These are phyloP conservation scores for Hymenoscyphus linearis DNA, from an alignment of 2,329 filamentous ascomycete genomes.

Conservation along the genomic window DNA sequence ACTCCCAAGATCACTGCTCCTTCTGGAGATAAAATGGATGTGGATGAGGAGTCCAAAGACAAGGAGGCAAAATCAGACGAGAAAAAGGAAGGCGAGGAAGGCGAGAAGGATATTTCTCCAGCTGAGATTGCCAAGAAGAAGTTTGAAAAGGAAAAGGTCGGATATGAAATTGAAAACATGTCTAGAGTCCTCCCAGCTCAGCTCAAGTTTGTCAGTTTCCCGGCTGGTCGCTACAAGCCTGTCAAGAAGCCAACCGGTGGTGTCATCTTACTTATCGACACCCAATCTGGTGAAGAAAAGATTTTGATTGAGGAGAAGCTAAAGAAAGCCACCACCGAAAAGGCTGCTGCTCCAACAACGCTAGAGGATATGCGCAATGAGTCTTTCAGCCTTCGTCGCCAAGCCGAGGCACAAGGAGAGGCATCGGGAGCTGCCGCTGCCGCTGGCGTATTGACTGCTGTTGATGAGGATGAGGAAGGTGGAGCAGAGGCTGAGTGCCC, in stretches of 20 bases:
- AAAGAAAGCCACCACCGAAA: constrained; percentile 68
- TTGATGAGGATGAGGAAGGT: constrained; percentile 77
- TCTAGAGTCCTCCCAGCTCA: constrained; percentile 86
- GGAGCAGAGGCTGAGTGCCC: constrained; percentile 68
- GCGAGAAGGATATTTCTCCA: constrained; percentile 51
- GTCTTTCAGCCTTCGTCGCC: constrained; percentile 37
- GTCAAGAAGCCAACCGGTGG: constrained; percentile 94
- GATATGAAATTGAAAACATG: constrained; percentile 96
- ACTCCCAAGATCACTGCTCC: constrained; percentile 57
- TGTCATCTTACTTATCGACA: constrained; percentile 85
- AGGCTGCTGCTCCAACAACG: constrained; percentile 42
- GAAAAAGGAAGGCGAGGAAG: constrained; percentile 57
- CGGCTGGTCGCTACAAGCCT: constrained; percentile 83
- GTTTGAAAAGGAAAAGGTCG: constrained; percentile 90
- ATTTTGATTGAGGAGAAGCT: constrained; percentile 85
- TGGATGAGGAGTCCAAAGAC: constrained; percentile 56
- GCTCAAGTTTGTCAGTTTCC: constrained; percentile 93
- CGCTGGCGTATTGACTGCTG: constrained; percentile 75
- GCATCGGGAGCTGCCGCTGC: constrained; percentile 59
- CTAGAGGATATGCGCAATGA: constrained; percentile 28
- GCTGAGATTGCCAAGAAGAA: constrained; percentile 74
- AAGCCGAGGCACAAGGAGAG: constrained; percentile 27
- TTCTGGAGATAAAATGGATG: constrained; percentile 80
- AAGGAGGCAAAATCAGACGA: constrained; percentile 46
- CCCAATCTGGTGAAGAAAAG: constrained; percentile 71